phyloP scores from a whole-genome alignment of 441 rosid species.

The Adansonia gregorii region DNA sequence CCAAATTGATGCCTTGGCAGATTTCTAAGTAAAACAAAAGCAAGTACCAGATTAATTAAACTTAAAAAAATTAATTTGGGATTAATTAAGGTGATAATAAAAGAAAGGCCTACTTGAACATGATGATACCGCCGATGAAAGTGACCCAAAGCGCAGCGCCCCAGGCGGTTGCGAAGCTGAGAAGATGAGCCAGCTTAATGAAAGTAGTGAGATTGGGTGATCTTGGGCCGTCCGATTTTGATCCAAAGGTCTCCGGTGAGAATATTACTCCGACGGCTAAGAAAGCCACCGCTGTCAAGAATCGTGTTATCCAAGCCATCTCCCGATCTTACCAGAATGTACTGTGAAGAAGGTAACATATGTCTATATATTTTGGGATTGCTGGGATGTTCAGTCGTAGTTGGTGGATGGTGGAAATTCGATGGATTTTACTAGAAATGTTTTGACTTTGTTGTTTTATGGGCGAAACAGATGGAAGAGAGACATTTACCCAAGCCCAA shows the following conservation, averaged over 20 bases:
- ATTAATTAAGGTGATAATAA: background rate
- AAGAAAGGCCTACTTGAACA: slow-evolving; percentile 66
- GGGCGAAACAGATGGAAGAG: no score
- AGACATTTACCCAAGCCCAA: no score
- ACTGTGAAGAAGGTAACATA: background rate
- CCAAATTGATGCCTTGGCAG: slow-evolving; percentile 92
- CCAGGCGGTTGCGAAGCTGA: slow-evolving; percentile 82
- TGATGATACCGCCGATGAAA: slow-evolving; percentile 92
- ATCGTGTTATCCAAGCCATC: slow-evolving; percentile 87
- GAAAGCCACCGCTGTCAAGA: slow-evolving; percentile 67
- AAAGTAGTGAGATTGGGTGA: slow-evolving; percentile 47
- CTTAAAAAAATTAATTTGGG: background rate
- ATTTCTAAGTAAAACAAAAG: slow-evolving; percentile 45
- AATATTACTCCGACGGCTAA: slow-evolving; percentile 71
- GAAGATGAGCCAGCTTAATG: slow-evolving; percentile 82
- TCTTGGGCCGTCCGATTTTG: slow-evolving; percentile 44
- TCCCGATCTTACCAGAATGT: background rate
- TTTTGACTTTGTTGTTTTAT: no score
- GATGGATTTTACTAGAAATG: background rate
- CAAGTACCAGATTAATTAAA: background rate
- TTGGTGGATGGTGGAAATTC: background rate
- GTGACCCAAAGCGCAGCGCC: slow-evolving; percentile 96
- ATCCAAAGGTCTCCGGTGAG: slow-evolving; percentile 84
- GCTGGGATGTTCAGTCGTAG: background rate
- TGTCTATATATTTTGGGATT: no score